Conservation (phyloP, 139 green algal genomes). For the Micractinium conductrix region DNA sequence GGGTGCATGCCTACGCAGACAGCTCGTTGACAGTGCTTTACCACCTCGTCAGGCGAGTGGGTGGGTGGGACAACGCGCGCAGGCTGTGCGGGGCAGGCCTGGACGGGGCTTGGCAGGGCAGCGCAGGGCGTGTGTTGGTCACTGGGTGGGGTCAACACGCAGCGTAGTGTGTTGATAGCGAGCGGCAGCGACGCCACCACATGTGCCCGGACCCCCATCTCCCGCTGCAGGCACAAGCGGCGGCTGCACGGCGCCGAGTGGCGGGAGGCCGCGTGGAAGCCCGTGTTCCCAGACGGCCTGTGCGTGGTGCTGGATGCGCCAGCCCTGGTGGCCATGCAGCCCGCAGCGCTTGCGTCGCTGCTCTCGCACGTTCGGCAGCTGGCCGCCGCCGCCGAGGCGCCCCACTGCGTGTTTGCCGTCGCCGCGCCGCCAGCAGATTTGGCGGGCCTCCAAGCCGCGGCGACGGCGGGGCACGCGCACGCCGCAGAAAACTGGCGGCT, state of each 20-base stretch:
- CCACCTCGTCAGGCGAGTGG: not conserved
- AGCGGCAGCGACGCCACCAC: too few species aligned
- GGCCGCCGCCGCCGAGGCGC: not conserved
- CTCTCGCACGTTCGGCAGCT: not conserved
- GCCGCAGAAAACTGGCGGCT: conserved; percentile 10
- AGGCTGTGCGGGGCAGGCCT: not conserved
- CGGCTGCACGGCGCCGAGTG: not conserved
- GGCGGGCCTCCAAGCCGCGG: not conserved
- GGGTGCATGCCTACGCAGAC: not conserved
- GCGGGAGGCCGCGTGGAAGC: not conserved
- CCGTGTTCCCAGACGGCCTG: conserved; percentile 3
- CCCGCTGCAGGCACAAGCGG: not conserved
- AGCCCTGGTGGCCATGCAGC: not conserved
- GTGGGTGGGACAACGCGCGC: not conserved
- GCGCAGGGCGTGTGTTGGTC: too few species aligned
- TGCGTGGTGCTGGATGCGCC: conserved; percentile 2
- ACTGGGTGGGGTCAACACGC: too few species aligned
- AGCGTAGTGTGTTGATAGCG: too few species aligned
- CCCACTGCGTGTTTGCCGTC: not conserved
- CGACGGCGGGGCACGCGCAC: not conserved
- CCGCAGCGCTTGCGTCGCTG: not conserved
- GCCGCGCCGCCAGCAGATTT: not conserved
- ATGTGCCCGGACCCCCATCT: not conserved
- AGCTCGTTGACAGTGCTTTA: not conserved
- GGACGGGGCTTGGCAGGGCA: too few species aligned